Conservation (phyloP, 371 early-diverging fungal species). For the Encephalitozoon cuniculi region DNA sequence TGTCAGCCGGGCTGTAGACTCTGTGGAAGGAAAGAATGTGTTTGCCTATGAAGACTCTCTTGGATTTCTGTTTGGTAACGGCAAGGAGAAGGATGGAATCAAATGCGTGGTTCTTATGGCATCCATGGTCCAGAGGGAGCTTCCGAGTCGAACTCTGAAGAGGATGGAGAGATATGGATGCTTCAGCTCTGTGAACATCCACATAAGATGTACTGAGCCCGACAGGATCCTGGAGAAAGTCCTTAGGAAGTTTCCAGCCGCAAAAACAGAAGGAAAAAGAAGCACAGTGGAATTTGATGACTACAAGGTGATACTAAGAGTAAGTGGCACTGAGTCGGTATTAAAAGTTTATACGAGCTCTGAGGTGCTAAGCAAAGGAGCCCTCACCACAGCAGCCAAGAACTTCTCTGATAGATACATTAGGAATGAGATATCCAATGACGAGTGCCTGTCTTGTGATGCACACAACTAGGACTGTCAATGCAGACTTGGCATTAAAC, state of each 20-base stretch:
- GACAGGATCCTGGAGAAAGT: background rate
- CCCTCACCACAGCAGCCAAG: background rate
- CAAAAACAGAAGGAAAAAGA: background rate
- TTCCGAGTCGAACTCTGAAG: background rate
- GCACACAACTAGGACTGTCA: no score
- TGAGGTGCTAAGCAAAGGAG: background rate
- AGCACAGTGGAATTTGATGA: background rate
- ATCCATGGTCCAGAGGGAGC: background rate
- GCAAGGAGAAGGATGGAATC: conserved; percentile 35
- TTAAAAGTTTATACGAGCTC: background rate
- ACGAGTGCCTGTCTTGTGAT: background rate
- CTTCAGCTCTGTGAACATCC: background rate
- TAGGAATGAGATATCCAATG: background rate
- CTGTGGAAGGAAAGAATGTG: background rate
- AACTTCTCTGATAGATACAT: background rate
- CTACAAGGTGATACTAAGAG: background rate
- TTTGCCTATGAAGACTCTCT: conserved; percentile 36
- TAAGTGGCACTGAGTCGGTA: conserved; percentile 5
- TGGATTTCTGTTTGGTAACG: conserved; percentile 26
- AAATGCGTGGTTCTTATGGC: conserved; percentile 30
- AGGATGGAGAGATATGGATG: background rate
- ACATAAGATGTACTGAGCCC: background rate
- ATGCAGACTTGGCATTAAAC: background rate
- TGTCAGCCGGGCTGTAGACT: conserved; percentile 4
- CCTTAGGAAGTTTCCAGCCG: background rate